A percentile compares a stretch with the other conserved stretches of the same genome.
Conservation (phyloP, 805 yeast species). For the Metschnikowia proteae region DNA sequence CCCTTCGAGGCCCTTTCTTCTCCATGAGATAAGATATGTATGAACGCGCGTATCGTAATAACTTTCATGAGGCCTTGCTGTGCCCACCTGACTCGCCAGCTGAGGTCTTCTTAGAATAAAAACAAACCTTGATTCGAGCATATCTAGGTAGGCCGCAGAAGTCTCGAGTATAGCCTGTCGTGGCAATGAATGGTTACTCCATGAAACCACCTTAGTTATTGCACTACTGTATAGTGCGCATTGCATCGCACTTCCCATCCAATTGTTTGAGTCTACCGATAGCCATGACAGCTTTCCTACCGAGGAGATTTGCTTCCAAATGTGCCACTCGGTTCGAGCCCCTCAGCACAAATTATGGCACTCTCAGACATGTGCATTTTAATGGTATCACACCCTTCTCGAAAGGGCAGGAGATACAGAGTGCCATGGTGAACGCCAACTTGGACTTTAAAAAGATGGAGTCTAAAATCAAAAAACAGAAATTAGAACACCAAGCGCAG, state of each 20-base stretch:
- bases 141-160: no score
- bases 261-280: neutral
- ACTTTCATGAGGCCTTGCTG: neutral
- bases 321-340: constrained; percentile 28
- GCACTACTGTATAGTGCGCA: constrained; percentile 2
- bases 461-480: constrained; percentile 42
- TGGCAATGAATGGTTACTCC: no score
- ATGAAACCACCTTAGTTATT: no score
- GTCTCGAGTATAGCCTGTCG: no score
- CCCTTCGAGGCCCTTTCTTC: constrained; percentile 8
- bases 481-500: constrained; percentile 35
- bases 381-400: constrained; percentile 38
- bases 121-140: no score
- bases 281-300: constrained; percentile 1
- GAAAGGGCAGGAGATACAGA: constrained; percentile 56
- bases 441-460: constrained; percentile 54
- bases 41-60: neutral
- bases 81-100: no score
- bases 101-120: no score
- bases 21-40: constrained; percentile 2
- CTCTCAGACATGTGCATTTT: constrained; percentile 40
- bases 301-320: constrained; percentile 13
- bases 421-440: constrained; percentile 51
- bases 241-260: neutral
- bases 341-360: constrained; percentile 29